Evolutionary conservation across 805 yeast species (phyloP).

Genomic region (Wickerhamomyces silvicola): DNA sequence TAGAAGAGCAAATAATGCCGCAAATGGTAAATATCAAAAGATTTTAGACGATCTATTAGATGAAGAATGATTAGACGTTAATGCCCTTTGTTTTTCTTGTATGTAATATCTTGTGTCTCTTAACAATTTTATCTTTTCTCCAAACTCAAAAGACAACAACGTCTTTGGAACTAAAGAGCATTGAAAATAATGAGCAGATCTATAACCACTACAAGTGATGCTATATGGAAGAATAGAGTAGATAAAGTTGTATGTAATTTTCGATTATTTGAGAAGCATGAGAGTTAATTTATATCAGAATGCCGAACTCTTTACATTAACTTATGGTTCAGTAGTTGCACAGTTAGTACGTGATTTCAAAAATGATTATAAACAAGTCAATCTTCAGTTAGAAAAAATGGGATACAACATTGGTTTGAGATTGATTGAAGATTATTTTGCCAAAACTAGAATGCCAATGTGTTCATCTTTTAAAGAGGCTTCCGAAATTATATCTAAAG

Average conservation of each 20-base stretch:
- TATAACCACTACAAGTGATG: constrained; percentile 61
- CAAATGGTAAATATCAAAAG: constrained; percentile 67
- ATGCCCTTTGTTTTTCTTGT: too few relatives aligned
- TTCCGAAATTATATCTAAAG: constrained; percentile 75
- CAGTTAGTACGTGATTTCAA: constrained; percentile 82
- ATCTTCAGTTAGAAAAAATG: constrained; percentile 81
- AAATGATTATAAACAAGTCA: constrained; percentile 71
- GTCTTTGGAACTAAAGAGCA: background rate
- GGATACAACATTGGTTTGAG: constrained; percentile 93
- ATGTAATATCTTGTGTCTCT: background rate
- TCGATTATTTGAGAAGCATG: background rate
- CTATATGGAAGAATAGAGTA: constrained; percentile 81
- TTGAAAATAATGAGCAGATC: constrained; percentile 30
- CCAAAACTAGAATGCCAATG: constrained; percentile 79
- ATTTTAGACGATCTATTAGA: constrained; percentile 48
- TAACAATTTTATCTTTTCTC: background rate
- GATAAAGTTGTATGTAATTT: constrained; percentile 71
- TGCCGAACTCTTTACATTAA: constrained; percentile 88
- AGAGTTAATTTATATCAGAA: constrained; percentile 37
- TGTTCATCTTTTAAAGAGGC: constrained; percentile 79
- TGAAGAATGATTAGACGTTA: too few relatives aligned
- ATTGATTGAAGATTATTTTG: constrained; percentile 86
- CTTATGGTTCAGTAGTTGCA: constrained; percentile 90
- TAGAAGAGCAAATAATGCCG: constrained; percentile 69
- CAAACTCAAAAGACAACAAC: background rate